Conservation (phyloP, 2,329 filamentous ascomycete genomes). For the Aaosphaeria pasadenensis region DNA sequence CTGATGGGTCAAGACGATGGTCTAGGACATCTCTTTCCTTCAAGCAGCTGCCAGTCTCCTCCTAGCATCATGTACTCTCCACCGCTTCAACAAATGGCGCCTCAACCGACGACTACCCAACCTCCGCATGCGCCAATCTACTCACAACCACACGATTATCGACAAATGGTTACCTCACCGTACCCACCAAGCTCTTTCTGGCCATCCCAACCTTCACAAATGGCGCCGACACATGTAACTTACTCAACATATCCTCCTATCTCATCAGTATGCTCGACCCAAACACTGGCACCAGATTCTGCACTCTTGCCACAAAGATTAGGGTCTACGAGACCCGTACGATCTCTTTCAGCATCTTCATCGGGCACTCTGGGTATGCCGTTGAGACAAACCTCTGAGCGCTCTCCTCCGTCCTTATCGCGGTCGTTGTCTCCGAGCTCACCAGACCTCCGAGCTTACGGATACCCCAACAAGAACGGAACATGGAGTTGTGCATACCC, state of each 20-base stretch:
- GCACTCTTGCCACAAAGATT: slow-evolving; percentile 20
- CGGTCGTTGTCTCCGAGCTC: slow-evolving; percentile 39
- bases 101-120: slow-evolving; percentile 22
- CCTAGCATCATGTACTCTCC: slow-evolving; percentile 38
- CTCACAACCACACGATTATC: slow-evolving; percentile 26
- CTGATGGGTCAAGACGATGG: slow-evolving; percentile 24
- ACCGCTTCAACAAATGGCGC: slow-evolving; percentile 30
- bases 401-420: slow-evolving; percentile 29
- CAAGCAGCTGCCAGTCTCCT: slow-evolving; percentile 35
- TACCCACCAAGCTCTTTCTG: slow-evolving; percentile 31
- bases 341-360: slow-evolving; percentile 35
- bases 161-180: slow-evolving; percentile 27
- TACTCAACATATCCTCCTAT: slow-evolving; percentile 35
- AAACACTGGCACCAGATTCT: slow-evolving; percentile 21
- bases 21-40: slow-evolving; percentile 35
- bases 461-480: slow-evolving; percentile 44
- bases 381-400: slow-evolving; percentile 21
- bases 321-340: slow-evolving; percentile 21
- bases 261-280: slow-evolving; percentile 20
- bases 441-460: slow-evolving; percentile 40
- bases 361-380: slow-evolving; percentile 19
- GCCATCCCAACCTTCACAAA: slow-evolving; percentile 26
- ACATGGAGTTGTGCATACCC: slow-evolving; percentile 60
- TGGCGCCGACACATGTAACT: slow-evolving; percentile 25
- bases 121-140: slow-evolving; percentile 24